Percentiles rank a stretch among this genome's conserved stretches.
Evolutionary conservation across 2,329 filamentous ascomycete species (phyloP).

Genomic region (Aspergillus phoenicis): DNA sequence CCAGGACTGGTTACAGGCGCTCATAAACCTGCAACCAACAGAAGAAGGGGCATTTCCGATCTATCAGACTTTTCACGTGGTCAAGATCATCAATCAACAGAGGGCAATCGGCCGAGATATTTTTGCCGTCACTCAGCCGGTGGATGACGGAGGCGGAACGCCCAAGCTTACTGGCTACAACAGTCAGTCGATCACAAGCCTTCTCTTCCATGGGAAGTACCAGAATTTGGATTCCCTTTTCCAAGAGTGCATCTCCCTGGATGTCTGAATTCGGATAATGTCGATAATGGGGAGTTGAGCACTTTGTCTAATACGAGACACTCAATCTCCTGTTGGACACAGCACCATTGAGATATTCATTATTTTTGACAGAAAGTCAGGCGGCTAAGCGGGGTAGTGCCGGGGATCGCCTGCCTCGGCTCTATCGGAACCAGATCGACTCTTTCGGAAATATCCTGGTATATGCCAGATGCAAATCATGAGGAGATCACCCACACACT

Average conservation of each 20-base stretch:
- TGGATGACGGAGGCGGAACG: conserved; percentile 25
- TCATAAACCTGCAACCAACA: conserved; percentile 23
- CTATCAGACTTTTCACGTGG: conserved; percentile 26
- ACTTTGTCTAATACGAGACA: no score
- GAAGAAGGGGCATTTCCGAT: conserved; percentile 30
- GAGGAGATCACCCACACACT: background rate
- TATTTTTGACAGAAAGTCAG: no score
- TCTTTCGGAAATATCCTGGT: no score
- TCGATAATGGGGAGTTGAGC: no score
- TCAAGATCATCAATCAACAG: conserved; percentile 24
- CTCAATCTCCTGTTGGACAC: no score
- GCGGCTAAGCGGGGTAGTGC: no score
- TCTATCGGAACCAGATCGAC: no score
- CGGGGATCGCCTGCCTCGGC: no score
- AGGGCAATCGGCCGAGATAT: conserved; percentile 20
- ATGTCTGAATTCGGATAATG: background rate
- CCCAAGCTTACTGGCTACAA: conserved; percentile 29
- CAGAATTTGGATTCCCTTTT: background rate
- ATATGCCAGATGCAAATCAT: background rate
- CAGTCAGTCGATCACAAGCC: conserved; percentile 24
- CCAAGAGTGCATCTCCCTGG: background rate
- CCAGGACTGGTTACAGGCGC: conserved; percentile 22
- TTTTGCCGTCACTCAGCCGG: conserved; percentile 20
- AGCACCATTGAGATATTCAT: no score
- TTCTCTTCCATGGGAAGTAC: conserved; percentile 26